A percentile compares a stretch with the other conserved stretches of the same genome.
Evolutionary conservation across 768 basidiomycete species (phyloP).

Genomic region (Collybiopsis luxurians): DNA sequence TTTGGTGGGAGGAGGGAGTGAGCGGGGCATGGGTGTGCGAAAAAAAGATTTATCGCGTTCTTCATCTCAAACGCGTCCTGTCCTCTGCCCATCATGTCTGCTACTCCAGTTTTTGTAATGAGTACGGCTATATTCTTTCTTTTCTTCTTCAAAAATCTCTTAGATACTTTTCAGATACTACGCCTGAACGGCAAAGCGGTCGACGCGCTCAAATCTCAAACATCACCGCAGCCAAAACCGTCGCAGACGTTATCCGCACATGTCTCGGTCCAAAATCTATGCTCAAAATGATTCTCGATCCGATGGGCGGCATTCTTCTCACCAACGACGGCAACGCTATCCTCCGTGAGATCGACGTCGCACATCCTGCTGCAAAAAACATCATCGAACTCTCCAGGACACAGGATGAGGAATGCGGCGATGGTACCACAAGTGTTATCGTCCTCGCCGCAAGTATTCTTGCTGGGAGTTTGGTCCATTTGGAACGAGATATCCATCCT

Average conservation of each 20-base stretch:
- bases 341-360: conserved; percentile 96
- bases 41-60: too few species aligned
- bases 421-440: conserved; percentile 98
- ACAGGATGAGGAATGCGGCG: conserved; percentile 98
- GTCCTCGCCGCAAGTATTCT: conserved; percentile 90
- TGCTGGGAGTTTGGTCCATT: conserved; percentile 87
- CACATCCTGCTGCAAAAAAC: conserved; percentile 98
- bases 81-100: not conserved
- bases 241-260: conserved; percentile 96
- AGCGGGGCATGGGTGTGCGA: not conserved
- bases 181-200: conserved; percentile 91
- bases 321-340: conserved; percentile 99
- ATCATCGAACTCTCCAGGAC: conserved; percentile 99
- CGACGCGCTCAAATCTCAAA: conserved; percentile 96
- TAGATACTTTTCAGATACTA: conserved; percentile 64
- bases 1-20: conserved; percentile 4
- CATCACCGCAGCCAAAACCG: conserved; percentile 96
- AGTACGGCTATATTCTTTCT: not conserved
- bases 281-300: conserved; percentile 99
- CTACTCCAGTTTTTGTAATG: conserved; percentile 2
- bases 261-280: conserved; percentile 97
- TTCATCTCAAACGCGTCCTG: too few species aligned
- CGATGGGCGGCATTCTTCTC: conserved; percentile 96
- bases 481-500: conserved; percentile 97
- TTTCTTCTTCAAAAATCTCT: not conserved